phyloP scores from a whole-genome alignment of 805 yeast genomes.

The Cyberlindnera sargentensis region DNA sequence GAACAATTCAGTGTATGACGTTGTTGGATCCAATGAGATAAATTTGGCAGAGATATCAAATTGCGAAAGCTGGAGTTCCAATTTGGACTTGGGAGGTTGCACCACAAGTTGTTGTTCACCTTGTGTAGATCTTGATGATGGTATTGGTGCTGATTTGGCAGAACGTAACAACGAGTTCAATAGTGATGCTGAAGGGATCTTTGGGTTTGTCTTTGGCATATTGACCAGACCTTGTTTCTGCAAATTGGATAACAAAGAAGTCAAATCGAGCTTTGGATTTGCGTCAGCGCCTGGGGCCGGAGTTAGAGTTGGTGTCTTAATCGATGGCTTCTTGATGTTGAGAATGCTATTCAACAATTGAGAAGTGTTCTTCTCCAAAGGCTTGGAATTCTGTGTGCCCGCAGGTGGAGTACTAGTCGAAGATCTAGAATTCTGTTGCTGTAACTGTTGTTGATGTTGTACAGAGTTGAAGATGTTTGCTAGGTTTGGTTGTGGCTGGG shows the following conservation, averaged over 20 bases:
- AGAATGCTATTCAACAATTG: constrained; percentile 14
- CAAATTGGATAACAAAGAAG: constrained; percentile 12
- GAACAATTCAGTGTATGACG: constrained; percentile 17
- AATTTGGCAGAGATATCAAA: constrained; percentile 24
- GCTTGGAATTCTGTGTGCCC: neutral
- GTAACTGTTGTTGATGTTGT: neutral
- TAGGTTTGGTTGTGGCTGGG: constrained; percentile 10
- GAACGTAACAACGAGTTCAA: constrained; percentile 2
- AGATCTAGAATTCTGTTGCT: neutral
- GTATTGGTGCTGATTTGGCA: neutral
- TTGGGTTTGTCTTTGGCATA: constrained; percentile 1
- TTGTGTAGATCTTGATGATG: too few species aligned
- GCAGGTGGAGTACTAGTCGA: neutral
- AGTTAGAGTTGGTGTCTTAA: constrained; percentile 6
- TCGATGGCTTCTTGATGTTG: constrained; percentile 10
- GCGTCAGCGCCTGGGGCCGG: neutral
- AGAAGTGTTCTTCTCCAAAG: neutral
- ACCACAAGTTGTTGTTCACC: too few species aligned
- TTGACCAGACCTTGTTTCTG: constrained; percentile 19
- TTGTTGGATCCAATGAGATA: constrained; percentile 38
- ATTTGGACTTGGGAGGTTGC: neutral
- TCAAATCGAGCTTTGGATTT: constrained; percentile 10
- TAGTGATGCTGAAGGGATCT: constrained; percentile 3
- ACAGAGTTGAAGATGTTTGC: constrained; percentile 1
- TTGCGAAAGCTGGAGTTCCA: constrained; percentile 9